Evolutionary conservation across 805 yeast genomes (phyloP), one percentile per base, ranked within the genome.

Genomic region (Schizosaccharomyces osmophilus): DNA sequence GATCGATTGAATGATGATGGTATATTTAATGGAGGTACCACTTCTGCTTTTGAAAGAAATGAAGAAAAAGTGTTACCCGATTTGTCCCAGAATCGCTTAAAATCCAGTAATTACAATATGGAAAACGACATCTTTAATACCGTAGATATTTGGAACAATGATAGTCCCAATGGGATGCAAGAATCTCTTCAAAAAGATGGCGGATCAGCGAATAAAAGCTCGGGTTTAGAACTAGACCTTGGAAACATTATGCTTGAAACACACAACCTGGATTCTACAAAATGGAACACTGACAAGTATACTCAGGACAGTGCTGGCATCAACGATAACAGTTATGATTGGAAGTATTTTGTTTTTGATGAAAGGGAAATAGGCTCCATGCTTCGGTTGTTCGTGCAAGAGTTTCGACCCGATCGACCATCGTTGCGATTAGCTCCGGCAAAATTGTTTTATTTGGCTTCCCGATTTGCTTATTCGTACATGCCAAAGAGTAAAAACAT

Each of bases 371-470:
- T 74, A 17, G 75, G 76, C 2, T 64, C 63, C 60, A 69, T 75
- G 57, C 67, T 75, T 42, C 74, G 74, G 60, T 59, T 69, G 39
- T 72, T 72, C 4, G 68, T 75, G 36, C 64, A 72, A 6, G 65
- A 71, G 17, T 65, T 70, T 64, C 65, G 64, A 62, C 76, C 77
- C 2, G 69, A 70, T 54, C 65, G 77, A 36, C 66, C 70, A 26
- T 68, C 67, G 31, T 62, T 65, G 64, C 67, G 68, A 62, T 76
- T 77, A 1, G 67, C 69, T 13, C 74, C 78, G 0, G 78, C 78
- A 4, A 74, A 74, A 63, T 69, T 74, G 59, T 60, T 75, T 4
- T 75, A 73, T 62, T 66, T 75, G 61, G 70, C 72, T 15, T 69
- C 73, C 1, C 68, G 78, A 26, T 75, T 71, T 63, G 75, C 74